Conservation (phyloP, 164 flowering plant genomes). For the Magnolia officinalis region DNA sequence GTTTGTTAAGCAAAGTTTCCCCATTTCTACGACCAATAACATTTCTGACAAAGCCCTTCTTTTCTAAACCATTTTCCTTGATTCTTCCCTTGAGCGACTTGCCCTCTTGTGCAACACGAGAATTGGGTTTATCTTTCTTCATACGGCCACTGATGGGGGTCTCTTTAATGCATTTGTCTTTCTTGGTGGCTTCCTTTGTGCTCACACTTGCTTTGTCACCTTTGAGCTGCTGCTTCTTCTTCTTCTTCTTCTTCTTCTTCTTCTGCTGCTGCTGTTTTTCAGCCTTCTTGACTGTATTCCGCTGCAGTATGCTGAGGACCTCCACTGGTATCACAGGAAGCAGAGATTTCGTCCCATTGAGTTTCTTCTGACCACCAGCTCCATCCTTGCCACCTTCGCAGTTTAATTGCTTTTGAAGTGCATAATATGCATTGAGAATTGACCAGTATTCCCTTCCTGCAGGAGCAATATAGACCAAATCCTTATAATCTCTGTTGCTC, state of each 20-base stretch:
- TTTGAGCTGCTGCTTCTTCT: slow-evolving; percentile 18
- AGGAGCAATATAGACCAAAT: slow-evolving; percentile 69
- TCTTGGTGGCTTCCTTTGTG: slow-evolving; percentile 20
- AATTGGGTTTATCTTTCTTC: slow-evolving; percentile 34
- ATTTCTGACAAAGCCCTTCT: slow-evolving; percentile 16
- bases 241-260: neutral
- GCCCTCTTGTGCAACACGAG: slow-evolving; percentile 27
- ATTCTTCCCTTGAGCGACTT: slow-evolving; percentile 34
- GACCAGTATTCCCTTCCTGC: slow-evolving; percentile 72
- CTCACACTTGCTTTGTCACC: slow-evolving; percentile 22
- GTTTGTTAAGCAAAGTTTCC: slow-evolving; percentile 3
- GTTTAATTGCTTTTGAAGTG: slow-evolving; percentile 37
- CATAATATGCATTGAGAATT: slow-evolving; percentile 56
- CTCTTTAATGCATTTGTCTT: slow-evolving; percentile 26
- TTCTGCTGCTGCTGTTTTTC: slow-evolving; percentile 55
- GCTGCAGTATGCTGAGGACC: slow-evolving; percentile 59
- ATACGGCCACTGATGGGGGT: slow-evolving; percentile 30
- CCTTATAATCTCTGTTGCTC: slow-evolving; percentile 46
- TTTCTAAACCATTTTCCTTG: slow-evolving; percentile 21
- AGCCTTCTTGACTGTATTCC: slow-evolving; percentile 66
- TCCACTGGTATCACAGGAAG: slow-evolving; percentile 60
- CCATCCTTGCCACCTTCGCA: slow-evolving; percentile 20
- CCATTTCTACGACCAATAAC: slow-evolving; percentile 13
- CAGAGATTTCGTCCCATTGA: slow-evolving; percentile 26
- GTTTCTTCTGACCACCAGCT: slow-evolving; percentile 27